Evolutionary conservation across 768 basidiomycete genomes (phyloP).

Genomic region (Cystobasidium onofrii): DNA sequence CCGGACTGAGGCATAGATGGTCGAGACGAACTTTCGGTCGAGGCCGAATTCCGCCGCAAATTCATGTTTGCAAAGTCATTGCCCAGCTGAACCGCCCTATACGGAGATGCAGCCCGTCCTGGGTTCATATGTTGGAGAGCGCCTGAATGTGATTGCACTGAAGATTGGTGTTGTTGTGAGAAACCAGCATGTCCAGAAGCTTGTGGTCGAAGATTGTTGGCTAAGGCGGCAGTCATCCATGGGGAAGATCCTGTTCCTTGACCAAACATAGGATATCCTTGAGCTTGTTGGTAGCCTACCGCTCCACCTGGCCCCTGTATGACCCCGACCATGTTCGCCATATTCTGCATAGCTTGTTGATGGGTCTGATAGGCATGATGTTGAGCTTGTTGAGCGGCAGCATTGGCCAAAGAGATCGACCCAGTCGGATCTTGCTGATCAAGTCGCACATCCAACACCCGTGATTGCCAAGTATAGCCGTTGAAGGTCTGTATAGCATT

Average conservation of each 20-base stretch:
- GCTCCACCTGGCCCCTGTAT: neutral
- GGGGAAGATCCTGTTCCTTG: slow-evolving; percentile 1
- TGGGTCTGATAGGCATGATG: slow-evolving; percentile 28
- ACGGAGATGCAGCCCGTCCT: neutral
- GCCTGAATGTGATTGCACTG: neutral
- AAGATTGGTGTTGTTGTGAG: neutral
- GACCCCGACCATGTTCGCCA: slow-evolving; percentile 23
- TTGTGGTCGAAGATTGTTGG: neutral
- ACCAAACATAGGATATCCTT: neutral
- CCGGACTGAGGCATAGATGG: neutral
- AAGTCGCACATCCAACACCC: slow-evolving; percentile 43
- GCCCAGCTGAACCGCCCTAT: neutral
- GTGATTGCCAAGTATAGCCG: slow-evolving; percentile 50
- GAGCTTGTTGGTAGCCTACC: neutral
- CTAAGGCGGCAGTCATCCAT: slow-evolving; percentile 22
- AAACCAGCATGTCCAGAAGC: neutral
- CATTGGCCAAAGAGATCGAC: slow-evolving; percentile 39
- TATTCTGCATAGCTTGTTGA: slow-evolving; percentile 30
- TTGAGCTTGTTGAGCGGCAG: slow-evolving; percentile 36
- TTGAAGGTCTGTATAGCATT: slow-evolving; percentile 94
- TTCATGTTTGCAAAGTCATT: neutral
- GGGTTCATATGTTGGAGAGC: neutral
- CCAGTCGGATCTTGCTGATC: slow-evolving; percentile 43
- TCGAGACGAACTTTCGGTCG: neutral
- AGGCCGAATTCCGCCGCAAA: neutral